Evolutionary conservation across 495 filamentous ascomycete species (phyloP).

Genomic region (Hypoxylon subgilvum): DNA sequence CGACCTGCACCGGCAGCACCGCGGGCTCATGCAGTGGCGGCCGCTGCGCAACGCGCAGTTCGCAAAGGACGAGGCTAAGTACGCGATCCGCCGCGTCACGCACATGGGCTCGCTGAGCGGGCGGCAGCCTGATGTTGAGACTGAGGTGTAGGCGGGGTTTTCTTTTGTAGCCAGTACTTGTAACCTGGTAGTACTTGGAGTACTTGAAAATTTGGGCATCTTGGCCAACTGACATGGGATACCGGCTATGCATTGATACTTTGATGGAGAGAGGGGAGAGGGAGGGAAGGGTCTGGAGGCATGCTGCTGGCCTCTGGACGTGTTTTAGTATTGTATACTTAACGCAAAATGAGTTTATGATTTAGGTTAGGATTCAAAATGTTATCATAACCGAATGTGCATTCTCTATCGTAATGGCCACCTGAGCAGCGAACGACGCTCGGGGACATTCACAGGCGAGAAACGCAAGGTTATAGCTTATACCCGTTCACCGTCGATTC

Average conservation of each 20-base stretch:
- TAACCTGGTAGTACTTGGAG: too few relatives aligned
- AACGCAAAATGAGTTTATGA: constrained; percentile 35
- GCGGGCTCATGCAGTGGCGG: constrained; percentile 79
- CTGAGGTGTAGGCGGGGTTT: constrained; percentile 50
- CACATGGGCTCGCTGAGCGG: constrained; percentile 64
- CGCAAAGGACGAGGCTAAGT: constrained; percentile 71
- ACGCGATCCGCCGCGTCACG: constrained; percentile 63
- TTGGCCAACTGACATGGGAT: background rate
- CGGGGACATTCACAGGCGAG: too few relatives aligned
- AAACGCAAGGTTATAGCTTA: too few relatives aligned
- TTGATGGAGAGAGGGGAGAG: background rate
- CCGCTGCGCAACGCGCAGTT: constrained; percentile 72
- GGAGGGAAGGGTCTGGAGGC: background rate
- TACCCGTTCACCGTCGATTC: too few relatives aligned
- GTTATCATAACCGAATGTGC: too few relatives aligned
- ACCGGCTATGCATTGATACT: too few relatives aligned
- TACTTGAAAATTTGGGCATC: too few relatives aligned
- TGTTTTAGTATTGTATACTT: constrained; percentile 26
- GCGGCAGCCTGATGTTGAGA: constrained; percentile 74
- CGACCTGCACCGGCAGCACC: constrained; percentile 69
- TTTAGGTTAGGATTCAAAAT: background rate
- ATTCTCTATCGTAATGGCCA: too few relatives aligned
- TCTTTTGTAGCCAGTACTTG: too few relatives aligned
- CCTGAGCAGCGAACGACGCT: too few relatives aligned
- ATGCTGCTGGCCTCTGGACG: background rate